A percentile compares a stretch with the other conserved stretches of the same genome.
phyloP scores from a whole-genome alignment of 2,329 filamentous ascomycete genomes.

The Leptographium flavum region DNA sequence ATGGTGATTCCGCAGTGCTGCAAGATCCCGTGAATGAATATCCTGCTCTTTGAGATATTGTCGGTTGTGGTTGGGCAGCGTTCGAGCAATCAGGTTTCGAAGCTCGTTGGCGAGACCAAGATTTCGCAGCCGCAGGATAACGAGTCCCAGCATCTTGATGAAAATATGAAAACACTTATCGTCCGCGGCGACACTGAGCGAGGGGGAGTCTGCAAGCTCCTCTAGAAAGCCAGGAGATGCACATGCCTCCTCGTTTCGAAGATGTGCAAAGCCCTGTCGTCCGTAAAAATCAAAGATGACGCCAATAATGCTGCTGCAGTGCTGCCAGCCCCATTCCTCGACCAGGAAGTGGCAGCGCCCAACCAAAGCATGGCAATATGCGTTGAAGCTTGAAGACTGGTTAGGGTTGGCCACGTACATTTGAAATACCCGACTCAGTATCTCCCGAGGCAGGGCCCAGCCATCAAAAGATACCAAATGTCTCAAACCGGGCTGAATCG shows the following conservation, averaged over 20 bases:
- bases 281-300: constrained; percentile 56
- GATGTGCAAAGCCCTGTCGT: constrained; percentile 42
- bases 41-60: constrained; percentile 49
- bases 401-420: constrained; percentile 40
- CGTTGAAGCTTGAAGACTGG: constrained; percentile 49
- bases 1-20: constrained; percentile 53
- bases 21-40: constrained; percentile 45
- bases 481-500: constrained; percentile 26
- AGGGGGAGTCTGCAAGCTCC: constrained; percentile 31
- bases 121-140: constrained; percentile 35
- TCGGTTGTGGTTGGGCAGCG: constrained; percentile 51
- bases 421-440: constrained; percentile 42
- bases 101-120: constrained; percentile 40
- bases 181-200: constrained; percentile 33
- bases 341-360: constrained; percentile 49
- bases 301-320: constrained; percentile 41
- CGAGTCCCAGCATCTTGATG: constrained; percentile 46
- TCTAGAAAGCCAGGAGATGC: constrained; percentile 48
- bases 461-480: constrained; percentile 33
- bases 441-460: constrained; percentile 43
- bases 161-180: constrained; percentile 56
- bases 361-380: constrained; percentile 46
- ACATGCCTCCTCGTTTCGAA: constrained; percentile 50
- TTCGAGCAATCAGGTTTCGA: constrained; percentile 44
- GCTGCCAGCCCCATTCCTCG: constrained; percentile 51